These are phyloP conservation scores for Scedosporium boydii DNA, from an alignment of 2,329 filamentous ascomycete genomes.

Conservation along the genomic window DNA sequence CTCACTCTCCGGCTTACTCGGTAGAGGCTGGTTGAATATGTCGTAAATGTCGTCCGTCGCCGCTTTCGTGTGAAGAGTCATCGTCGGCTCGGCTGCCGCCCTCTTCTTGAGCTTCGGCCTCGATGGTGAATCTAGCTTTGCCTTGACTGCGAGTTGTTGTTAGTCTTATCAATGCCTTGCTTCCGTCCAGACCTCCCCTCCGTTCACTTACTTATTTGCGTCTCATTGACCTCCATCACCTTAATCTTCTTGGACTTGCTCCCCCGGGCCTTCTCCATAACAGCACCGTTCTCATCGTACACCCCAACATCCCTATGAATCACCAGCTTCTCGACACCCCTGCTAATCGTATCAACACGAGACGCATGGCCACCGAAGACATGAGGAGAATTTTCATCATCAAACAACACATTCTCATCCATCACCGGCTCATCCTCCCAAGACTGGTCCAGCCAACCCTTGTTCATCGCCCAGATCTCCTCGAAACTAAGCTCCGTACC, in stretches of 20 bases:
- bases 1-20: constrained; percentile 19
- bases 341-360: constrained; percentile 19
- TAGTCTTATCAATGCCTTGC: constrained; percentile 12
- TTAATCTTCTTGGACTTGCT: constrained; percentile 61
- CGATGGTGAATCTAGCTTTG: constrained; percentile 83
- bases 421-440: constrained; percentile 40
- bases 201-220: constrained; percentile 68
- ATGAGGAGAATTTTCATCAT: constrained; percentile 3
- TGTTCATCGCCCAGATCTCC: constrained; percentile 70
- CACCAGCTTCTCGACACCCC: constrained; percentile 15
- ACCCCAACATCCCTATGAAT: constrained; percentile 21
- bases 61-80: constrained; percentile 92
- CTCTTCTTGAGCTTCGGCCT: constrained; percentile 77
- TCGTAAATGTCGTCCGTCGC: constrained; percentile 97
- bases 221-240: constrained; percentile 77
- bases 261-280: constrained; percentile 33
- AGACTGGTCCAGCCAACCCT: constrained; percentile 55
- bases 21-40: constrained; percentile 77
- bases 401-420: constrained; percentile 9
- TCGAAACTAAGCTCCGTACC: constrained; percentile 81
- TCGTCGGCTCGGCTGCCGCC: constrained; percentile 66
- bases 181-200: neutral
- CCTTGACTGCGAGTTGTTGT: constrained; percentile 59
- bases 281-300: constrained; percentile 51
- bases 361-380: neutral